Evolutionary conservation across 768 basidiomycete species (phyloP).

Genomic region (Naganishia antarctica): DNA sequence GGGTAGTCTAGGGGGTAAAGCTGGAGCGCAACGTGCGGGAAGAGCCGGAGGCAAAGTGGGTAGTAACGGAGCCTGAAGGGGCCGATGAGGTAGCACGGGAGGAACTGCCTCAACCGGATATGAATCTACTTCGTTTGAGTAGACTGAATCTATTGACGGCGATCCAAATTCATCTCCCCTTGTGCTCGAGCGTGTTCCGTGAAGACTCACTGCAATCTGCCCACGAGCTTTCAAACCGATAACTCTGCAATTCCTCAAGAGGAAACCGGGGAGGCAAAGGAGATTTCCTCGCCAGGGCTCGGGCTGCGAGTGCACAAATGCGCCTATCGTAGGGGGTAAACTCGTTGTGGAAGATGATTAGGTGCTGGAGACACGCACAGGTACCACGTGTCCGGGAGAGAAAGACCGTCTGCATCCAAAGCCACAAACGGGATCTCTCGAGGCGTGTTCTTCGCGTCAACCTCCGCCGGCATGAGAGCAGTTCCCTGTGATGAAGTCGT

Average conservation of each 20-base stretch:
- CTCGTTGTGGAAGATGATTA: no score
- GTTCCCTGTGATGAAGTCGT: constrained; percentile 50
- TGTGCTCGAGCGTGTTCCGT: no score
- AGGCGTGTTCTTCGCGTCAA: constrained; percentile 60
- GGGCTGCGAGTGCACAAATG: constrained; percentile 6
- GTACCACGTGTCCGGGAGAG: constrained; percentile 74
- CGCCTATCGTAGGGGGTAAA: not conserved
- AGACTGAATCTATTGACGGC: not conserved
- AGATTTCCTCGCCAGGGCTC: not conserved
- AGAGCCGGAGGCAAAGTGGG: not conserved
- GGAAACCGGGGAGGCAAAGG: not conserved
- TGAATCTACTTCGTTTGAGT: not conserved
- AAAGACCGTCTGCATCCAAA: constrained; percentile 68
- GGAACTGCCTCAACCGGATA: not conserved
- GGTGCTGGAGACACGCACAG: constrained; percentile 38
- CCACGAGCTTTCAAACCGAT: not conserved
- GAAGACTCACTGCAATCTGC: not conserved
- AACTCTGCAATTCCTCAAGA: constrained; percentile 9
- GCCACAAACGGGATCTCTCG: constrained; percentile 57
- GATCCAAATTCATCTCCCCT: no score
- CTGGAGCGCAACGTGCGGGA: not conserved
- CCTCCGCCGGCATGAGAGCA: constrained; percentile 68
- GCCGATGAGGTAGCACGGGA: not conserved
- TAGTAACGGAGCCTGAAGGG: not conserved
- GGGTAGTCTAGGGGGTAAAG: not conserved